Evolutionary conservation across 129 eudicot genomes (phyloP).

Genomic region (Chrysanthemum seticuspe): DNA sequence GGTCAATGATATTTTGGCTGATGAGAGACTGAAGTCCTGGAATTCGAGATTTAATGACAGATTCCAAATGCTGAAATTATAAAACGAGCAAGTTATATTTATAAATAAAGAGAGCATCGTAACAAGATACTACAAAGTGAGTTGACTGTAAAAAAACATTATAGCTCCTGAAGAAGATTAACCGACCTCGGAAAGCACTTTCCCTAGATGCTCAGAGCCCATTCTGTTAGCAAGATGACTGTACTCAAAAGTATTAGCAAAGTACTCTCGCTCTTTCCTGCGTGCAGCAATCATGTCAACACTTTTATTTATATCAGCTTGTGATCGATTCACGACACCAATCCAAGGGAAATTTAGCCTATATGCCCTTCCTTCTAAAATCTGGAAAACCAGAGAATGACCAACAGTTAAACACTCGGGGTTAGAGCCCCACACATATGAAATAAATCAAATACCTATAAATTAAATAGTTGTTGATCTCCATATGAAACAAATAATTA

Average conservation of each 20-base stretch:
- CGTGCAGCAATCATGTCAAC: constrained; percentile 95
- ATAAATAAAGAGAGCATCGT: not conserved
- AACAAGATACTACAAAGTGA: not conserved
- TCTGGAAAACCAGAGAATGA: constrained; percentile 38
- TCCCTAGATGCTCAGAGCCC: constrained; percentile 96
- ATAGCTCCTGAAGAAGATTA: not conserved
- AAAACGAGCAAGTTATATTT: constrained; percentile 12
- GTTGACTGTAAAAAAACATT: not conserved
- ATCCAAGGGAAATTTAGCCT: constrained; percentile 94
- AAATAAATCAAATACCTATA: too few species aligned
- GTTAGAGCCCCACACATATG: too few species aligned
- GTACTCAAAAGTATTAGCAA: constrained; percentile 66
- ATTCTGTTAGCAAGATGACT: constrained; percentile 75
- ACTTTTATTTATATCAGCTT: constrained; percentile 79
- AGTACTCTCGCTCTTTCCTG: constrained; percentile 76
- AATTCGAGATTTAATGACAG: constrained; percentile 87
- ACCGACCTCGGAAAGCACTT: constrained; percentile 72
- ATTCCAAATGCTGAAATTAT: constrained; percentile 77
- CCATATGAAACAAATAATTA: too few species aligned
- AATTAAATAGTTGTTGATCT: not conserved
- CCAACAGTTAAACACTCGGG: not conserved
- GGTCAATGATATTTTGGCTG: constrained; percentile 72
- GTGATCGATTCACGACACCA: constrained; percentile 97
- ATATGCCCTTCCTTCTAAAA: constrained; percentile 82
- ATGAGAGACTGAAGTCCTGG: constrained; percentile 98